phyloP scores from a whole-genome alignment of 2,329 filamentous ascomycete genomes.

The Nigrospora oryzae region DNA sequence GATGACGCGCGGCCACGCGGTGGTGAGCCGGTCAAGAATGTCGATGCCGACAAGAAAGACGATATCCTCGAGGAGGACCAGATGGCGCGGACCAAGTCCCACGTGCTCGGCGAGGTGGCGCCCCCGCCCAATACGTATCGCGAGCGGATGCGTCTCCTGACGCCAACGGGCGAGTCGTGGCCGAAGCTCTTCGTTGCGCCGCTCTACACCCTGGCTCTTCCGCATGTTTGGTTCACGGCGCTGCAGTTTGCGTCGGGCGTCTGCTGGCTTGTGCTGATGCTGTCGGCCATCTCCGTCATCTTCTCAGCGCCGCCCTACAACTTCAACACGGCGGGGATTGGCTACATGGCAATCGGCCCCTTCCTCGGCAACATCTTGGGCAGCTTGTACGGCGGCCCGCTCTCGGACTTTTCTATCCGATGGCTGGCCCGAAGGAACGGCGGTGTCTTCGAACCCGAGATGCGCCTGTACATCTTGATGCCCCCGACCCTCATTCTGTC shows the following conservation, averaged over 20 bases:
- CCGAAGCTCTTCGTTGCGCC: not conserved
- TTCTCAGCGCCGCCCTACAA: constrained; percentile 24
- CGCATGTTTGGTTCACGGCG: constrained; percentile 28
- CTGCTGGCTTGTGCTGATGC: constrained; percentile 23
- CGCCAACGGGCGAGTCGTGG: constrained; percentile 1
- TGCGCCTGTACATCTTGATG: constrained; percentile 23
- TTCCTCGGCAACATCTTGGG: constrained; percentile 30
- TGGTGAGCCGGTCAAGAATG: not conserved
- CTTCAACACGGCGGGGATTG: constrained; percentile 16
- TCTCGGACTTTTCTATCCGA: constrained; percentile 28
- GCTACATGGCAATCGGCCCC: constrained; percentile 18
- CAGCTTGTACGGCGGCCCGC: constrained; percentile 26
- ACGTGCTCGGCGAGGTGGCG: not conserved
- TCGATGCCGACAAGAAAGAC: not conserved
- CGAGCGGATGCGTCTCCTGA: constrained; percentile 2
- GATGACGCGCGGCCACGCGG: not conserved
- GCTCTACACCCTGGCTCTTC: constrained; percentile 15
- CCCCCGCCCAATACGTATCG: not conserved
- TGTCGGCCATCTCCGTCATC: constrained; percentile 21
- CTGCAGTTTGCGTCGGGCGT: constrained; percentile 29
- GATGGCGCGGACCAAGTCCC: not conserved
- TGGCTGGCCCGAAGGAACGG: constrained; percentile 26
- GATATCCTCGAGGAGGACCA: not conserved
- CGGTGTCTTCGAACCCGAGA: constrained; percentile 34
- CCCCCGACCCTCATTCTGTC: constrained; percentile 21